Evolutionary conservation across 148 eudicot species (phyloP), one percentile per base, ranked within the genome.

Genomic region (Simmondsia chinensis): DNA sequence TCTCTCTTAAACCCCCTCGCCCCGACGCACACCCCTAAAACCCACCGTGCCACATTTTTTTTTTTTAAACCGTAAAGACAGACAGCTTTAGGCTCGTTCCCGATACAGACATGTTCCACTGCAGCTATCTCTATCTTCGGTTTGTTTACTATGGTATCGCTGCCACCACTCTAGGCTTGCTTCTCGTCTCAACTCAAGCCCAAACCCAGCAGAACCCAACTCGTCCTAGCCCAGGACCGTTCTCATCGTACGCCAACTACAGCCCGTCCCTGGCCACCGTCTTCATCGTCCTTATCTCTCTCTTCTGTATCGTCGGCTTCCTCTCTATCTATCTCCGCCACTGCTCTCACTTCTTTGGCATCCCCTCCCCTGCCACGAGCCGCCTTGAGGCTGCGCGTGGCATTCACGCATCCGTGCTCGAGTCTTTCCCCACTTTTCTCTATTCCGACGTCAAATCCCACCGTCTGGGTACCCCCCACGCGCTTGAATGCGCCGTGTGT

Each of bases 401-500:
- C 2, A 58, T 74, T 3, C 68, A 64, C 59, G 62, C 72, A 0
- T 21, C 45, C 0, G 36, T 61, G 2, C 24, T 71, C 12, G 54
- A 58, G 9, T 5, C 62, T 0, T 74, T 79, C 43, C 86, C 86
- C 0, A 46, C 75, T 0, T 68, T 74, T 5, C 9, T 52, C 0
- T 74, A 71, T 60, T 61, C 70, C 0, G 77, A 68, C 19, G 73
- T 74, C 9, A 79, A 63, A 17, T 25, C 17, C 52, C 70, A 65
- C 55, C 57, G 70, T 13, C 39, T 56, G 13, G 72, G 63, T 8
- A 50, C 50, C 5, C 59, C 53, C 0, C n/a, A n/a, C n/a, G 45
- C 41, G 24, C 43, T 63, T 9, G 80, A 74, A 29, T 74, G 86
- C 60, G 77, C 75, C 22, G 66, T 79, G 14, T 78, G 86, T 50